Evolutionary conservation across 768 basidiomycete species (phyloP), one percentile per base, ranked within the genome.

Genomic region (Amanita thiersii): DNA sequence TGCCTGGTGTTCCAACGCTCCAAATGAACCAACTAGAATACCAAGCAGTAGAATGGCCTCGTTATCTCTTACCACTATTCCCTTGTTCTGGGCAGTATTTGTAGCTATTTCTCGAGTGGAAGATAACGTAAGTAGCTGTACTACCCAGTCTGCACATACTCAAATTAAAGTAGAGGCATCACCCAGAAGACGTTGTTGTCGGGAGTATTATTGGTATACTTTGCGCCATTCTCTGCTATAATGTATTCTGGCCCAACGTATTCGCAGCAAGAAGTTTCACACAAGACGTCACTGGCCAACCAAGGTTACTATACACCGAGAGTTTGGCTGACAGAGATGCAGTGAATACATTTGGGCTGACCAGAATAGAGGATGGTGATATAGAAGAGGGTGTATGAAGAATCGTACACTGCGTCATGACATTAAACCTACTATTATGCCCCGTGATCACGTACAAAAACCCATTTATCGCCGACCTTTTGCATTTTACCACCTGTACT

Each of bases 391-490:
- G 35, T 42, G 66, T 70, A 52, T 69, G 63, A 59, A 54, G 49
- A 60, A 44, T 34, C 37, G 37, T 31, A 45, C 44, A 46, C 34
- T 15, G 32, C 43, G 39, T 36, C 44, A 53, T 37, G 5, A 41
- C 42, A 41, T 44, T 42, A 34, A 48, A 46, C 46, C 49, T 47
- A 62, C 52, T 54, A 50, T 50, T 57, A 57, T 48, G 51, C 51
- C 46, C 51, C 51, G 44, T 53, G 46, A 45, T 67, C 69, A 49
- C 66, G 72, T 49, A 79, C 75, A 60, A 82, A 86, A 39, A 79
- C 61, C 86, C 83, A 86, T 52, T 72, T 76, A 58, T 79, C 85
- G 30, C 77, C 81, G 15, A 85, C 64, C 50, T 68, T 73, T 61
- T 78, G 75, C 83, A 86, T 86, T 45, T 70, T 64, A 21, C 75